Evolutionary conservation across 164 flowering plant species (phyloP).

Genomic region (Santalum album): DNA sequence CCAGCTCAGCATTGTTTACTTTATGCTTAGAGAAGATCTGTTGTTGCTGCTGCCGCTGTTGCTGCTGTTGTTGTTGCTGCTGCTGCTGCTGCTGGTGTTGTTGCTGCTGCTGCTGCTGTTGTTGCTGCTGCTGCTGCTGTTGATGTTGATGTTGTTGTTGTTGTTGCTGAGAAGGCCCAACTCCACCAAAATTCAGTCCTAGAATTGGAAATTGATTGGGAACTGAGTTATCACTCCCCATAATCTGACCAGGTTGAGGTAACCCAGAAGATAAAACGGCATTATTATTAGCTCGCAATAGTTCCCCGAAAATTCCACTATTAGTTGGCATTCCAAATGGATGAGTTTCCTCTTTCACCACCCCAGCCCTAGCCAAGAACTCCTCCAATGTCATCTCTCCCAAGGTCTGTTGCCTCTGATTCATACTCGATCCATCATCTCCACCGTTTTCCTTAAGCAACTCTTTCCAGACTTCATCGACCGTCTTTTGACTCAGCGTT

Average conservation of each 20-base stretch:
- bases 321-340: constrained; percentile 17
- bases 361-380: constrained; percentile 54
- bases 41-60: constrained; percentile 22
- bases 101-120: constrained; percentile 27
- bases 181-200: neutral
- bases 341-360: constrained; percentile 43
- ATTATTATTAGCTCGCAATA: constrained; percentile 11
- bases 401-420: constrained; percentile 41
- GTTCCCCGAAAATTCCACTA: constrained; percentile 25
- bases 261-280: neutral
- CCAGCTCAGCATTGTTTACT: constrained; percentile 16
- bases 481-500: constrained; percentile 55
- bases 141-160: constrained; percentile 11
- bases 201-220: neutral
- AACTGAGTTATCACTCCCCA: neutral
- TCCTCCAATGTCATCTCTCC: constrained; percentile 65
- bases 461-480: constrained; percentile 63
- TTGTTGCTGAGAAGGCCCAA: neutral
- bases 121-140: constrained; percentile 24
- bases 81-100: constrained; percentile 5
- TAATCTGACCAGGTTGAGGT: neutral
- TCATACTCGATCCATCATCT: constrained; percentile 20
- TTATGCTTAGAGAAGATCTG: constrained; percentile 37
- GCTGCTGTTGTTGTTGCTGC: constrained; percentile 20
- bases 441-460: constrained; percentile 25